Percentiles rank a stretch among this genome's conserved stretches.
Conservation (phyloP, 805 yeast genomes). For the Candida ovalis region DNA sequence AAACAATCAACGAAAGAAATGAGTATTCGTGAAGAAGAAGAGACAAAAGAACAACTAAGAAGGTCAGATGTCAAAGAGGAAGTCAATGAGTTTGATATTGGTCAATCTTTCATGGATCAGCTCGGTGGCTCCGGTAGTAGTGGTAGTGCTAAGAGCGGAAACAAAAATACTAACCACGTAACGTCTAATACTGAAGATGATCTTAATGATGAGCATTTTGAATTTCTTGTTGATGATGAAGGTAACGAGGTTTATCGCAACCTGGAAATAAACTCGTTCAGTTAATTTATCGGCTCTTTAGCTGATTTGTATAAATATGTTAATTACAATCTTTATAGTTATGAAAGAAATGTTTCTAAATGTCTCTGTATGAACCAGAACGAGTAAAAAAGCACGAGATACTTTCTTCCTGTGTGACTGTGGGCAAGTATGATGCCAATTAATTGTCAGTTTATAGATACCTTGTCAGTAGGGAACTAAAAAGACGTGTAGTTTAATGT, state of each 20-base stretch:
- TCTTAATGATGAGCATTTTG: slow-evolving; percentile 4
- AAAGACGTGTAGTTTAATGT: too few relatives aligned
- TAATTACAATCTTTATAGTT: too few relatives aligned
- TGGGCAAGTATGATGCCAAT: too few relatives aligned
- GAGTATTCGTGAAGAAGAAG: neutral
- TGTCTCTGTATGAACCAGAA: too few relatives aligned
- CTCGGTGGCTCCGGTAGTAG: neutral
- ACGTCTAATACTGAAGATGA: neutral
- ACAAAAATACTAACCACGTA: neutral
- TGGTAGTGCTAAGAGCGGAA: neutral
- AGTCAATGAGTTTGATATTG: neutral
- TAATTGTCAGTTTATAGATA: too few relatives aligned
- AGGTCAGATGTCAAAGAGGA: neutral
- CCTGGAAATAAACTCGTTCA: slow-evolving; percentile 32
- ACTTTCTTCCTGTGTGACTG: too few relatives aligned
- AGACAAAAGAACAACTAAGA: neutral
- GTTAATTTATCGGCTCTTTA: slow-evolving; percentile 4
- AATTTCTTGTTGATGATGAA: slow-evolving; percentile 7
- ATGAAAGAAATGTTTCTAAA: too few relatives aligned
- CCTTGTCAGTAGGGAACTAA: too few relatives aligned
- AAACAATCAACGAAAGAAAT: neutral
- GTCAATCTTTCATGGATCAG: slow-evolving; percentile 12
- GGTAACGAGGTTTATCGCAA: slow-evolving; percentile 22
- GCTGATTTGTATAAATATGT: neutral
- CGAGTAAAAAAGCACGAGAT: too few relatives aligned